phyloP scores from a whole-genome alignment of 208 protist genomes.

The Crithidia fasciculata region DNA sequence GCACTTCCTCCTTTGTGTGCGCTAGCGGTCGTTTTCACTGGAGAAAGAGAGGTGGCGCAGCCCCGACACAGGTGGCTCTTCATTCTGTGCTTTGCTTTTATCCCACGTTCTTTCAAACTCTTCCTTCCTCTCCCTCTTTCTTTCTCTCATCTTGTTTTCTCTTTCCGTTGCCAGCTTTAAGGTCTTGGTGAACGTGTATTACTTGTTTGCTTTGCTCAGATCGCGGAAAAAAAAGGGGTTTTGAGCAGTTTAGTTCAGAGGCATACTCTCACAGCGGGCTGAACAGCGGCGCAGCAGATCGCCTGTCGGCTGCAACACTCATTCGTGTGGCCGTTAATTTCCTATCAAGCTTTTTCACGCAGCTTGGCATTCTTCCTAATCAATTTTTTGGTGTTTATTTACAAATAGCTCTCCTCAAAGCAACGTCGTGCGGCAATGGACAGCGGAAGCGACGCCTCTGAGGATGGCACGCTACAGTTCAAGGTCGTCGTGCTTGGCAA shows the following conservation, averaged over 20 bases:
- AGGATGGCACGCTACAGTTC: slow-evolving; percentile 51
- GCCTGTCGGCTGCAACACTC: too few species aligned
- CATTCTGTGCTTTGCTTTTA: not conserved
- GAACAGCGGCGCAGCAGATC: too few species aligned
- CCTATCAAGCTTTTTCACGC: too few species aligned
- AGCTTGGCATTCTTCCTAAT: not conserved
- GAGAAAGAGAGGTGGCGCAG: too few species aligned
- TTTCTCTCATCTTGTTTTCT: not conserved
- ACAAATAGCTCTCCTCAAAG: too few species aligned
- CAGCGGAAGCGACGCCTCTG: slow-evolving; percentile 69
- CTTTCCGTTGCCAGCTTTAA: not conserved
- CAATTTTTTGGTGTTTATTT: slow-evolving; percentile 4
- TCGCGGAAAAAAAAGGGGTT: too few species aligned
- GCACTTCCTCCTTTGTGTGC: too few species aligned
- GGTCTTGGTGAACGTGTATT: not conserved
- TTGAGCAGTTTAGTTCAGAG: too few species aligned
- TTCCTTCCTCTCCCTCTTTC: slow-evolving; percentile 1
- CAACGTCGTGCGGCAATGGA: slow-evolving; percentile 45
- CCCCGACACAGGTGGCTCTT: not conserved
- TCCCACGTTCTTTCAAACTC: not conserved
- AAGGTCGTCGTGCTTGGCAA: slow-evolving; percentile 85
- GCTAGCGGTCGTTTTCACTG: too few species aligned
- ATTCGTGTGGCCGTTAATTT: too few species aligned
- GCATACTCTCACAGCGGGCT: too few species aligned
- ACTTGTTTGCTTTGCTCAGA: not conserved